Evolutionary conservation across 352 stramenopile genomes (phyloP).

Genomic region (Phytophthora pinifolia): DNA sequence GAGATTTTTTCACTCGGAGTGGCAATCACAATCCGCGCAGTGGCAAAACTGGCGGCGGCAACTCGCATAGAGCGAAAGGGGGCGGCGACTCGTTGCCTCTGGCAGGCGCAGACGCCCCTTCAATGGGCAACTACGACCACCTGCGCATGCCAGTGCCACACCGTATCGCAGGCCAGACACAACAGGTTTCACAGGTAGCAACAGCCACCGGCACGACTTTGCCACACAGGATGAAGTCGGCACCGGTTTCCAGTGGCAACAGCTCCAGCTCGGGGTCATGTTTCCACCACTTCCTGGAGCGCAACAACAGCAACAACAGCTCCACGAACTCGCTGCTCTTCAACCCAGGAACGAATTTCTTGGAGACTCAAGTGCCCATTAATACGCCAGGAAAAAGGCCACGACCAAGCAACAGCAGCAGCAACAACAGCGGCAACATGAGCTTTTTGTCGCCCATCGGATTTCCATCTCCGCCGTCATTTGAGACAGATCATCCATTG

Average conservation of each 20-base stretch:
- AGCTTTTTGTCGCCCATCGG: constrained; percentile 28
- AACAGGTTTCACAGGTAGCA: constrained; percentile 12
- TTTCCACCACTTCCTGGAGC: constrained; percentile 40
- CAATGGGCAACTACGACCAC: constrained; percentile 67
- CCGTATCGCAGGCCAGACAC: constrained; percentile 11
- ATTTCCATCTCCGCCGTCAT: constrained; percentile 30
- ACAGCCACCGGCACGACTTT: constrained; percentile 20
- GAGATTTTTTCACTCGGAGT: constrained; percentile 14
- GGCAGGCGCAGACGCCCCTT: constrained; percentile 8
- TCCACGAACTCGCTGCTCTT: constrained; percentile 26
- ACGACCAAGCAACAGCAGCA: constrained; percentile 22
- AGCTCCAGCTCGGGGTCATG: constrained; percentile 13
- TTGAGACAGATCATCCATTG: constrained; percentile 49
- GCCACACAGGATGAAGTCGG: constrained; percentile 24
- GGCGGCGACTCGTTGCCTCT: constrained; percentile 5
- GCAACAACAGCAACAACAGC: constrained; percentile 21
- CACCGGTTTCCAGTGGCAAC: neutral
- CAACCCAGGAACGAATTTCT: constrained; percentile 12
- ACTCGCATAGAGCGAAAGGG: constrained; percentile 16
- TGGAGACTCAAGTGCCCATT: constrained; percentile 7
- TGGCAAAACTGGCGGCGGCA: constrained; percentile 18
- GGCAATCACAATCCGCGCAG: constrained; percentile 19
- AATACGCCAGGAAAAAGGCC: constrained; percentile 21
- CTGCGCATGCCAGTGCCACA: constrained; percentile 50
- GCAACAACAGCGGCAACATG: constrained; percentile 9